phyloP scores from a whole-genome alignment of 257 asterid genomes.

The Solanum etuberosum region DNA sequence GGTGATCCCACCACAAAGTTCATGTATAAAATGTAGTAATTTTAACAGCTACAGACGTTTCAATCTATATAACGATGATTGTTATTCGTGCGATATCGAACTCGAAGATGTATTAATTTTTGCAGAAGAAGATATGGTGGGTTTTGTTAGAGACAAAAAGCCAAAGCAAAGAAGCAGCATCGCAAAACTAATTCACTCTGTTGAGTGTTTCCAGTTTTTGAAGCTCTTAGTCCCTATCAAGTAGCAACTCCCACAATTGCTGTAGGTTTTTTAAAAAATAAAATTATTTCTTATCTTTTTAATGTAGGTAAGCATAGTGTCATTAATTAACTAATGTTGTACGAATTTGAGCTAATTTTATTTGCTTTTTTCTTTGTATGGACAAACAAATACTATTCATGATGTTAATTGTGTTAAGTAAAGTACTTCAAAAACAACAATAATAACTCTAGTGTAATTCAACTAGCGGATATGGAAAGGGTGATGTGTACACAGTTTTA shows the following conservation, averaged over 20 bases:
- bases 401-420: not conserved
- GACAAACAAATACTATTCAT: not conserved
- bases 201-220: conserved; percentile 2
- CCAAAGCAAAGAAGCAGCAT: not conserved
- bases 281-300: not conserved
- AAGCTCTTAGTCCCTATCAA: not conserved
- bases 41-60: not conserved
- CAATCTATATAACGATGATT: not conserved
- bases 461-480: not conserved
- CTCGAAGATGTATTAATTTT: not conserved
- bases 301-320: not conserved
- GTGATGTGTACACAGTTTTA: too few relatives aligned
- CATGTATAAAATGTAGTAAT: not conserved
- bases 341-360: not conserved
- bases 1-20: not conserved
- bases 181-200: not conserved
- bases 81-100: not conserved
- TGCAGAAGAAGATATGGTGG: not conserved
- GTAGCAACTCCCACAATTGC: not conserved
- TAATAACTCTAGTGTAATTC: too few relatives aligned
- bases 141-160: not conserved
- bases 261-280: too few relatives aligned
- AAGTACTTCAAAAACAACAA: not conserved
- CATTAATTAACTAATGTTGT: not conserved
- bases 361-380: not conserved